Evolutionary conservation across 352 stramenopile genomes (phyloP), one percentile per base, ranked within the genome.

Genomic region (Pythium folliculosum): DNA sequence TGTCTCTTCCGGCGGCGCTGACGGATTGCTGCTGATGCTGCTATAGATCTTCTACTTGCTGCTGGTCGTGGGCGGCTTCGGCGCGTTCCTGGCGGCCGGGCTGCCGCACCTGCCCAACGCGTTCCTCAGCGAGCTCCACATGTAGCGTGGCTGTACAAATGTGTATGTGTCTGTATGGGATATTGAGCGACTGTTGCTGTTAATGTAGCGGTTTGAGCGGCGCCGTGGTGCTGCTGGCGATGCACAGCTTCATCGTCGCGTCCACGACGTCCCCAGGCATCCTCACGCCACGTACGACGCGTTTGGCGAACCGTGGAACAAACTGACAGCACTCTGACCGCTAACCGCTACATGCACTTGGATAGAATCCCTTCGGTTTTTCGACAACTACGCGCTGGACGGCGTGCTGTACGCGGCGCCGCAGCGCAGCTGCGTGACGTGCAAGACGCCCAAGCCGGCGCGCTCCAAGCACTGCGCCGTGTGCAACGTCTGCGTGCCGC

Each of bases 401-500:
- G 56, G 52, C 22, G 67, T 76, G 21, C 43, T 92, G 22, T 90
- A 80, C 51, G 35, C 55, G 6, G 37, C 17, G n/a, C 27, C 55
- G 1, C 67, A 77, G 7, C 71, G 63, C 52, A 61, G 64, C 23
- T 90, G 81, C 38, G 35, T 37, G 10, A 89, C 80, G 6, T 92
- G 81, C 67, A 71, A 79, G 44, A 84, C 56, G 0, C 64, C 44
- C 60, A 92, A 89, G 75, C 65, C 84, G 30, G 81, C 81, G 50
- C 73, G 83, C n/a, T 90, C 80, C 60, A 90, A 89, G 73, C 80
- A 90, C 60, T 92, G 81, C 59, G 73, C 73, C 5, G 50, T 89
- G 47, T 92, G 83, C 77, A 81, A 89, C 64, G 65, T 81, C 1
- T 90, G 84, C 57, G 62, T 90, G 16, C 78, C 78, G 27, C 84